phyloP scores from a whole-genome alignment of 2,329 filamentous ascomycete genomes.

The Sporothrix dimorphospora region DNA sequence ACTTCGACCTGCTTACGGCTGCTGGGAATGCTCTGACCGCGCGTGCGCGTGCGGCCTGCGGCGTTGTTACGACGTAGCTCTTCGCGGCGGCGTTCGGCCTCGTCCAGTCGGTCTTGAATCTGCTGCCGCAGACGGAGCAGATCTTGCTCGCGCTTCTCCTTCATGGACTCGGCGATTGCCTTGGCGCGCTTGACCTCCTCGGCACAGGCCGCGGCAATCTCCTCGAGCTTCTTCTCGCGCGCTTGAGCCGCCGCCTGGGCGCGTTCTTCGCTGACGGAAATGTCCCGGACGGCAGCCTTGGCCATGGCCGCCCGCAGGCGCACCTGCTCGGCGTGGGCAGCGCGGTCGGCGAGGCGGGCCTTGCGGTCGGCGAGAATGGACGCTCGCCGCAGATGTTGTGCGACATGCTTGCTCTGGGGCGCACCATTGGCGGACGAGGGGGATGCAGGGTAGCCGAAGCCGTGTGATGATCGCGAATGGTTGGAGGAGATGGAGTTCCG shows the following conservation, averaged over 20 bases:
- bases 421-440: constrained; percentile 45
- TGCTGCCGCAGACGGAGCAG: constrained; percentile 69
- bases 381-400: constrained; percentile 76
- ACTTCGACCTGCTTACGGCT: constrained; percentile 53
- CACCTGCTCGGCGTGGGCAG: constrained; percentile 82
- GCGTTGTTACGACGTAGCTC: constrained; percentile 63
- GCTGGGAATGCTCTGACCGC: constrained; percentile 56
- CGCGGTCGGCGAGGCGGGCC: constrained; percentile 76
- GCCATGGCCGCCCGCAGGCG: constrained; percentile 73
- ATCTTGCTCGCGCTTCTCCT: constrained; percentile 77
- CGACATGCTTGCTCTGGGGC: constrained; percentile 76
- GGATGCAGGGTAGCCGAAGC: constrained; percentile 47
- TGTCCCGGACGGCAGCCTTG: constrained; percentile 68
- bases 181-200: constrained; percentile 83
- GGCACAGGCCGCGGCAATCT: constrained; percentile 79
- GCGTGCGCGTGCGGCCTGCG: constrained; percentile 48
- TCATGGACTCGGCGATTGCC: constrained; percentile 79
- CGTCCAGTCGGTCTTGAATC: constrained; percentile 79
- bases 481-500: constrained; percentile 79
- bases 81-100: constrained; percentile 72
- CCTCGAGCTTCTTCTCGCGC: constrained; percentile 77
- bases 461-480: constrained; percentile 70
- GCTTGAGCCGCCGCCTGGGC: constrained; percentile 77
- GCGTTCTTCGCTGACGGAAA: constrained; percentile 71
- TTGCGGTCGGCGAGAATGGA: constrained; percentile 82